phyloP scores from a whole-genome alignment of 495 filamentous ascomycete species.

The Daldinia childiae region DNA sequence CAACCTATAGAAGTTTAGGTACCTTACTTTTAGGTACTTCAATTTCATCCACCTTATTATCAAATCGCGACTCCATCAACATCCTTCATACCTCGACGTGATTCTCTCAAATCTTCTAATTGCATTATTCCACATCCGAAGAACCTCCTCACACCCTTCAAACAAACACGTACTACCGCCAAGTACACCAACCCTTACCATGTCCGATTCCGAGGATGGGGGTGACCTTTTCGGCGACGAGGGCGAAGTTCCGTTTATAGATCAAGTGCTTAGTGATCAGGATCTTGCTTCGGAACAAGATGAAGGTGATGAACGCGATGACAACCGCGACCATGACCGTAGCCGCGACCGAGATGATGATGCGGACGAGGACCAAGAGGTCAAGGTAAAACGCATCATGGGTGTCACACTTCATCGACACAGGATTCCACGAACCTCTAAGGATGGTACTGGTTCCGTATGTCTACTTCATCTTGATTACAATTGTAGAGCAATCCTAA shows the following conservation, averaged over 20 bases:
- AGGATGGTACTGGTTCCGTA: conserved; percentile 74
- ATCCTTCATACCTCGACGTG: conserved; percentile 10
- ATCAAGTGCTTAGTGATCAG: conserved; percentile 66
- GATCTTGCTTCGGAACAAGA: conserved; percentile 84
- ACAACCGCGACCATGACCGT: background rate
- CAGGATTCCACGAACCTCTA: conserved; percentile 71
- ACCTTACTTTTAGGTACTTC: background rate
- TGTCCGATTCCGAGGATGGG: conserved; percentile 64
- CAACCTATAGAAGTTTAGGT: too few relatives aligned
- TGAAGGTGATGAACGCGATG: conserved; percentile 45
- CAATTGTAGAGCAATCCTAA: conserved; percentile 15
- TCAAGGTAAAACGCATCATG: conserved; percentile 63
- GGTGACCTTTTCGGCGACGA: conserved; percentile 75
- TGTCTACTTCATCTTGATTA: conserved; percentile 5
- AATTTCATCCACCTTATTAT: background rate
- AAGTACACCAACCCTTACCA: conserved; percentile 28
- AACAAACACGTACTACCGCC: background rate
- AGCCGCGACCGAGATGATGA: conserved; percentile 31
- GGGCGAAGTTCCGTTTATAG: conserved; percentile 43
- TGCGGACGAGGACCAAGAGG: conserved; percentile 63
- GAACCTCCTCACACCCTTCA: background rate
- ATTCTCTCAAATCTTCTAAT: background rate
- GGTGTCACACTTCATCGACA: conserved; percentile 69
- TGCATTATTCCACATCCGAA: background rate
- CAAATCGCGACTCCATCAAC: conserved; percentile 3